phyloP scores from a whole-genome alignment of 345 rosid genomes.

The Euphorbia tirucalli region DNA sequence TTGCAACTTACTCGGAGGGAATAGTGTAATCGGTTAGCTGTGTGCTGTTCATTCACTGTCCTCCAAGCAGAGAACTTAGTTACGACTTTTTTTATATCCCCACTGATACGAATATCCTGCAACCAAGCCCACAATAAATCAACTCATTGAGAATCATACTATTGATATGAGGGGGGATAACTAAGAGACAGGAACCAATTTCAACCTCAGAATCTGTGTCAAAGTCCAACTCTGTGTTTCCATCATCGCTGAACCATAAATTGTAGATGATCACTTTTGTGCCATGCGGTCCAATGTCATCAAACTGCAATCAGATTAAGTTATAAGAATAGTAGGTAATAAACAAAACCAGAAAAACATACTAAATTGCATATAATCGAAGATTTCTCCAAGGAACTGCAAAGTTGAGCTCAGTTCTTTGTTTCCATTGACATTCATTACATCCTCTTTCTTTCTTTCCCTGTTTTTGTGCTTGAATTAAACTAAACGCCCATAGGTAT shows the following conservation, averaged over 20 bases:
- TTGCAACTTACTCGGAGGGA: slow-evolving; percentile 72
- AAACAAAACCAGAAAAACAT: neutral
- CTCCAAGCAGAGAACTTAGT: slow-evolving; percentile 38
- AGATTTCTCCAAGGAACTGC: neutral
- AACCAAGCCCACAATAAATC: slow-evolving; percentile 16
- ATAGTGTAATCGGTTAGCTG: slow-evolving; percentile 56
- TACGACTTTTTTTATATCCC: slow-evolving; percentile 45
- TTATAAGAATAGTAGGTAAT: neutral
- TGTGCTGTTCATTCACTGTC: slow-evolving; percentile 57
- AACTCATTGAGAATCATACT: slow-evolving; percentile 17
- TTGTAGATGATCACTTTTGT: slow-evolving; percentile 87
- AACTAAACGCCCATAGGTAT: neutral
- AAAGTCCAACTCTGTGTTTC: slow-evolving; percentile 73
- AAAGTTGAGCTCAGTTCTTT: too few relatives aligned
- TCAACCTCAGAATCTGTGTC: slow-evolving; percentile 61
- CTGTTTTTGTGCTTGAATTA: neutral
- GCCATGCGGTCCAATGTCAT: slow-evolving; percentile 73
- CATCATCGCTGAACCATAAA: slow-evolving; percentile 70
- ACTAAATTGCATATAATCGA: neutral
- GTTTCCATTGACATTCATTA: neutral
- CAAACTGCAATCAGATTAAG: slow-evolving; percentile 55
- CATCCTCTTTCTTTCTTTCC: neutral
- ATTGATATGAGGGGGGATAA: slow-evolving; percentile 12
- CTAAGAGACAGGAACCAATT: slow-evolving; percentile 15
- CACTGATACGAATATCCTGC: slow-evolving; percentile 79